phyloP scores from a whole-genome alignment of 306 rosid genomes.

The Sicyos baderoa region DNA sequence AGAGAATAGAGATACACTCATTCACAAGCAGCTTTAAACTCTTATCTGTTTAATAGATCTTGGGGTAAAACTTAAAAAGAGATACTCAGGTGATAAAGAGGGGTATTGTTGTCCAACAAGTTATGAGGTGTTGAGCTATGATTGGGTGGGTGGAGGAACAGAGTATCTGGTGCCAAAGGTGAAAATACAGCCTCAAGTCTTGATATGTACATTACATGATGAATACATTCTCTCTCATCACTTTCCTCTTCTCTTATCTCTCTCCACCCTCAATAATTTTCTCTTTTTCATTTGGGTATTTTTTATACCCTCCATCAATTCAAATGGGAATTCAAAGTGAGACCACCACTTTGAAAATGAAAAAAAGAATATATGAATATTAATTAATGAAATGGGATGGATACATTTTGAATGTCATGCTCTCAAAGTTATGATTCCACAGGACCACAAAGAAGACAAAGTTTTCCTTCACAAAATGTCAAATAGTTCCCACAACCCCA shows the following conservation, averaged over 20 bases:
- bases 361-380: constrained; percentile 8
- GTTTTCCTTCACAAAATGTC: constrained; percentile 15
- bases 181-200: constrained; percentile 17
- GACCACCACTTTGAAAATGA: constrained; percentile 18
- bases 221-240: constrained; percentile 16
- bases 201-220: constrained; percentile 18
- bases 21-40: constrained; percentile 19
- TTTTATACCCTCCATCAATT: constrained; percentile 11
- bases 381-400: constrained; percentile 17
- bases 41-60: constrained; percentile 15
- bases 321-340: constrained; percentile 14
- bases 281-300: constrained; percentile 6
- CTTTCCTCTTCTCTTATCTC: not conserved
- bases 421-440: constrained; percentile 19
- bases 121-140: constrained; percentile 16
- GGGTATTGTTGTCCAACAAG: constrained; percentile 22
- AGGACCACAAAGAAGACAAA: constrained; percentile 24
- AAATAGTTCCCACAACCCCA: constrained; percentile 11
- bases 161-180: constrained; percentile 20
- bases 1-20: not conserved
- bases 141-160: constrained; percentile 23
- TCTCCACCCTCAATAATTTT: constrained; percentile 14
- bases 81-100: constrained; percentile 12
- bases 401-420: constrained; percentile 18
- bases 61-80: not conserved